Evolutionary conservation across 148 eudicot species (phyloP), one percentile per base, ranked within the genome.

Genomic region (Drosera capensis): DNA sequence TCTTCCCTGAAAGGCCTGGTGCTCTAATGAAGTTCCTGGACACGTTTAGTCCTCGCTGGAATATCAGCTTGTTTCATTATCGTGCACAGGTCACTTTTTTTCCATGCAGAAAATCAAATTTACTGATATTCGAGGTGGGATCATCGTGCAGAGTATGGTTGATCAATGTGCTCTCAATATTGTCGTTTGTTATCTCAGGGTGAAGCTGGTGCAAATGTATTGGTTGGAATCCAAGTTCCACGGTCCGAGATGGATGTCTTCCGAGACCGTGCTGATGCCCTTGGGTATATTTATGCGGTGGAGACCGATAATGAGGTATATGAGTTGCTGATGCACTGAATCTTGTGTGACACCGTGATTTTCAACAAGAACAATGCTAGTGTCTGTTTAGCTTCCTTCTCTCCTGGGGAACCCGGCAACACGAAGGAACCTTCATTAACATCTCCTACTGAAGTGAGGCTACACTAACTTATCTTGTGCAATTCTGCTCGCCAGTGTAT

Each of bases 1-100:
- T 60, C 43, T 85, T 92, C 30, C 99, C 99, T 3, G 99, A 92
- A 63, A 79, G 94, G 55, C 94, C 82, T 15, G 99, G 99, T 55
- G 75, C 95, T 41, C 52, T 85, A 60, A 70, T 76, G 95, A 68
- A 79, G 26, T 92, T 92, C 15, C 64, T 92, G 65, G 79, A 85
- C 55, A 74, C 72, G 14, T 72, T 92, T 23, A 92, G 99, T 64
- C 99, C 95, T 30, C 67, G 75, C 21, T 85, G 99, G 99, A 85
- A 92, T 58, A 92, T 92, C 54, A 81, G 82, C 59, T 72, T 92
- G 62, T 92, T 92, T 68, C 95, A 92, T 57, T 92, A 92, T 58
- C 95, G 94, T 5, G 75, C 72, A 39, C 95, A 85, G 77, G 99
- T 81, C 36, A 57, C n/a, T n/a, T n/a, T n/a, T n/a, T n/a, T n/a